phyloP scores from a whole-genome alignment of 345 rosid species.

The Gossypium longicalyx region DNA sequence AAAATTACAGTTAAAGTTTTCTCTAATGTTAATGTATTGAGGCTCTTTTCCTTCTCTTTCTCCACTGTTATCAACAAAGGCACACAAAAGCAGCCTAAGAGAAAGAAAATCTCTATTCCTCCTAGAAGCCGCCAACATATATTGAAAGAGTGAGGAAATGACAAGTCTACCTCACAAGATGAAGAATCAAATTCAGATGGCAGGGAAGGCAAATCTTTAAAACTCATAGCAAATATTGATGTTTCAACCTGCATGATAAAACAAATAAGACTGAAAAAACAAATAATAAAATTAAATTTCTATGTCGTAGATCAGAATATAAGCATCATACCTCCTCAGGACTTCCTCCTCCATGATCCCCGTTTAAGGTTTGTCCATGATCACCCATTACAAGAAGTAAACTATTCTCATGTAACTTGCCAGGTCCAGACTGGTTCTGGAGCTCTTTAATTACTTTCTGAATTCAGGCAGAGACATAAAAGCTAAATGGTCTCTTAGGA shows the following conservation, averaged over 20 bases:
- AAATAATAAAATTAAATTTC: slow-evolving; percentile 14
- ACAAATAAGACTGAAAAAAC: slow-evolving; percentile 21
- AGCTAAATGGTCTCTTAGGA: not conserved
- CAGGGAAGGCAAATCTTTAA: slow-evolving; percentile 43
- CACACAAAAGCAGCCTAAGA: not conserved
- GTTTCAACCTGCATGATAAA: slow-evolving; percentile 73
- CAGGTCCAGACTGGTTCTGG: slow-evolving; percentile 63
- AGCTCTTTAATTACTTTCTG: slow-evolving; percentile 64
- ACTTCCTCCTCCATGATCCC: slow-evolving; percentile 99
- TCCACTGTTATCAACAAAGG: not conserved
- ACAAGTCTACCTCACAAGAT: slow-evolving; percentile 53
- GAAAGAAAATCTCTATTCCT: not conserved
- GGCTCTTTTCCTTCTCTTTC: not conserved
- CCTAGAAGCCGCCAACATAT: slow-evolving; percentile 1
- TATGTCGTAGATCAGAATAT: slow-evolving; percentile 10
- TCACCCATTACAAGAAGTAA: slow-evolving; percentile 93
- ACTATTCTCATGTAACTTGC: slow-evolving; percentile 79
- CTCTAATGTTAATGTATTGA: not conserved
- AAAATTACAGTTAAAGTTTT: not conserved
- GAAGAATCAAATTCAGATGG: slow-evolving; percentile 70
- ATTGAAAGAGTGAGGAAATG: slow-evolving; percentile 25
- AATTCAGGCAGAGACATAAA: slow-evolving; percentile 7
- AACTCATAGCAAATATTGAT: slow-evolving; percentile 81
- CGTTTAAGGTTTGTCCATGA: slow-evolving; percentile 94
- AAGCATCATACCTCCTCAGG: slow-evolving; percentile 66